Evolutionary conservation across 2,329 filamentous ascomycete species (phyloP).

Genomic region (Thielaviopsis euricoi): DNA sequence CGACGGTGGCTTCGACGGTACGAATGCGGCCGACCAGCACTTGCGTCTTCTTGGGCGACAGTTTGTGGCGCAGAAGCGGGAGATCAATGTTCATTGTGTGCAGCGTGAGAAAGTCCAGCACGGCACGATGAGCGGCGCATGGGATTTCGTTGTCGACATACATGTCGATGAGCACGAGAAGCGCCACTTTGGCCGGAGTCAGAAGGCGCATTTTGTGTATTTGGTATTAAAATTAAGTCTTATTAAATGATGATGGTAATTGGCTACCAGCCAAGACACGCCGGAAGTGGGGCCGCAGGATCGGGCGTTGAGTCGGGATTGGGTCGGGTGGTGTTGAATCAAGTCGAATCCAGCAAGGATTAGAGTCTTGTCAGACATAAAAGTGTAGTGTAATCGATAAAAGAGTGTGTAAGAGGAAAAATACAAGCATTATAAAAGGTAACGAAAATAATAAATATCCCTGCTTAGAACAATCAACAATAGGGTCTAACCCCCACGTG

Average conservation of each 20-base stretch:
- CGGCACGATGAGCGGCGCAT: constrained; percentile 50
- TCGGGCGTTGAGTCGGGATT: too few species aligned
- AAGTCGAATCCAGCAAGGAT: too few species aligned
- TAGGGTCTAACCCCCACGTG: too few species aligned
- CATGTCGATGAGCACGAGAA: constrained; percentile 65
- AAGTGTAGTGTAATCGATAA: too few species aligned
- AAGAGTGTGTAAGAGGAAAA: too few species aligned
- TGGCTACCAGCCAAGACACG: too few species aligned
- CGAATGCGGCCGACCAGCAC: constrained; percentile 22
- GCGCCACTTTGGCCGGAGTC: constrained; percentile 73
- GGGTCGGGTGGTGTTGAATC: too few species aligned
- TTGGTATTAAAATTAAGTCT: background rate
- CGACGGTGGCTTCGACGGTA: constrained; percentile 32
- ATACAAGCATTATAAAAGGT: too few species aligned
- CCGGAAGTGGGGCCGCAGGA: too few species aligned
- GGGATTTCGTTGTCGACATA: constrained; percentile 60
- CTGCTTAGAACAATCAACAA: too few species aligned
- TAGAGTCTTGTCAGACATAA: too few species aligned
- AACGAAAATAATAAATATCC: too few species aligned
- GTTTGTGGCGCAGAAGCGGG: constrained; percentile 16
- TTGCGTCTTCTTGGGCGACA: constrained; percentile 1
- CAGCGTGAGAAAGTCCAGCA: constrained; percentile 64
- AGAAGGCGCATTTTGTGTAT: constrained; percentile 58
- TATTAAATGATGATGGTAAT: background rate
- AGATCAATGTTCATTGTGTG: constrained; percentile 39